A percentile compares a stretch with the other conserved stretches of the same genome.
phyloP scores from a whole-genome alignment of 768 basidiomycete species.

The Terana coerulea region DNA sequence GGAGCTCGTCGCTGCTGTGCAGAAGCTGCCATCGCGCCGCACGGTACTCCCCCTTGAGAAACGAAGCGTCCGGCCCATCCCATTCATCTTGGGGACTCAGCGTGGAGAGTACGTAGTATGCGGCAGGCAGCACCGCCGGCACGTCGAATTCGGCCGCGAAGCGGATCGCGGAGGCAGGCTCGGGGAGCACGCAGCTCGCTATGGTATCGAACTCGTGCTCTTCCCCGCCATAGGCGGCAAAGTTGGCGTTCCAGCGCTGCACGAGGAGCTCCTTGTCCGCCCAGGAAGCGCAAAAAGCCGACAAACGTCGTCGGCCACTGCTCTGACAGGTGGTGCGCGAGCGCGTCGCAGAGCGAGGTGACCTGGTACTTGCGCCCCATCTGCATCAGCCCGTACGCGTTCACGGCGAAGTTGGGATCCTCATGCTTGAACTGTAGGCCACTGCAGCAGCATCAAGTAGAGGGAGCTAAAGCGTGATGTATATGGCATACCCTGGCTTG shows the following conservation, averaged over 20 bases:
- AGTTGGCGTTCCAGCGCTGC: neutral
- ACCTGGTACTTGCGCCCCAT: neutral
- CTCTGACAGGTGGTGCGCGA: neutral
- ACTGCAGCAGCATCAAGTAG: neutral
- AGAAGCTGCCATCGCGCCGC: too few relatives aligned
- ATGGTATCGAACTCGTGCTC: too few relatives aligned
- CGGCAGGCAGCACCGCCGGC: conserved; percentile 25
- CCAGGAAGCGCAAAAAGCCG: too few relatives aligned
- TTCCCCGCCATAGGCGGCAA: neutral
- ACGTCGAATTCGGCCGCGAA: conserved; percentile 24
- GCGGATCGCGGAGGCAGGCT: conserved; percentile 26
- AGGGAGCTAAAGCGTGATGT: neutral
- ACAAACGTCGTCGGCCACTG: neutral
- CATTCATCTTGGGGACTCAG: too few relatives aligned
- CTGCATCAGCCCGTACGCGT: neutral
- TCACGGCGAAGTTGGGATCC: neutral
- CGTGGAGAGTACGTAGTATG: conserved; percentile 25
- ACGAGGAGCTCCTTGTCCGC: too few relatives aligned
- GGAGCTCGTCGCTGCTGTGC: too few relatives aligned
- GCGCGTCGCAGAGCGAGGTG: neutral
- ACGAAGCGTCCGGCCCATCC: too few relatives aligned
- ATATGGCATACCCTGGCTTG: neutral
- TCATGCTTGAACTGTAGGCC: neutral
- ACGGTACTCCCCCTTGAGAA: too few relatives aligned
- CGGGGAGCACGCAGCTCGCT: too few relatives aligned